Percentiles rank a stretch among this genome's conserved stretches.
phyloP scores from a whole-genome alignment of 805 yeast species.

The Grigorovia jiainica region DNA sequence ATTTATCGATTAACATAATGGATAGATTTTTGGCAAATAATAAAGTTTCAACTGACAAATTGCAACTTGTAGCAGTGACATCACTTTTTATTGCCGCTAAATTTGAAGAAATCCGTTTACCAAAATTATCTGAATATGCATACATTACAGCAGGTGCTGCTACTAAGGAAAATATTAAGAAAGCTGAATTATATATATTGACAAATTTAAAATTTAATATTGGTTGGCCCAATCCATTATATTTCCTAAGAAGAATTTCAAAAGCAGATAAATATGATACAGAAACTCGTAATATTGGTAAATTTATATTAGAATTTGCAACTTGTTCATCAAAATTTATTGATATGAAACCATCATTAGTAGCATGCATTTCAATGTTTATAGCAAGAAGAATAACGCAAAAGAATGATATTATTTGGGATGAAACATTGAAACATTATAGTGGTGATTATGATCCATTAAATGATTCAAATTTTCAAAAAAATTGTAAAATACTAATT shows the following conservation, averaged over 20 bases:
- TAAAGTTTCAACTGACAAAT: conserved; percentile 62
- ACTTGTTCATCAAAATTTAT: conserved; percentile 68
- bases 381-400: conserved; percentile 55
- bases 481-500: conserved; percentile 17
- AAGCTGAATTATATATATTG: conserved; percentile 73
- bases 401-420: conserved; percentile 18
- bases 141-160: conserved; percentile 83
- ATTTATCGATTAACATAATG: conserved; percentile 74
- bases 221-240: conserved; percentile 83
- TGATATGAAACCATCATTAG: conserved; percentile 61
- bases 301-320: conserved; percentile 70
- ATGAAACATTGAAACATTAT: conserved; percentile 16
- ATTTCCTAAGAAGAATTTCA: conserved; percentile 77
- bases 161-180: conserved; percentile 68
- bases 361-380: conserved; percentile 86
- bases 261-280: conserved; percentile 87
- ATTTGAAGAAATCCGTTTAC: conserved; percentile 85
- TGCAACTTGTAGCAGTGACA: conserved; percentile 81
- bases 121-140: conserved; percentile 76
- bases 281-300: conserved; percentile 74
- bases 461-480: conserved; percentile 15
- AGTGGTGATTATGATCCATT: conserved; percentile 23
- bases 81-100: conserved; percentile 84
- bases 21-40: conserved; percentile 77
- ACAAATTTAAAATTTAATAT: conserved; percentile 65